Conservation (phyloP, 768 basidiomycete genomes). For the Harrya chromipes region DNA sequence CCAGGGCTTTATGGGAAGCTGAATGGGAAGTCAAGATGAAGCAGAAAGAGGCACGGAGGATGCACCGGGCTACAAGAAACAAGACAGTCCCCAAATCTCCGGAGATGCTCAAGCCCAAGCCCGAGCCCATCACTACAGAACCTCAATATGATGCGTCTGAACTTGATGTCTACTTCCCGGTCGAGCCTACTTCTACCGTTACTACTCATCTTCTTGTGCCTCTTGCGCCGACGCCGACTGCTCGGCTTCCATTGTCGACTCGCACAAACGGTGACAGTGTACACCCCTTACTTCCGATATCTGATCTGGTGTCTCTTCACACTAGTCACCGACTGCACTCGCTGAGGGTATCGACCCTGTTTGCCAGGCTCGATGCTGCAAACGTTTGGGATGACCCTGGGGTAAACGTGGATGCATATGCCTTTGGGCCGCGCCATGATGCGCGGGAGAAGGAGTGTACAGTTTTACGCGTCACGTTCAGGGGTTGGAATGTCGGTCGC, state of each 20-base stretch:
- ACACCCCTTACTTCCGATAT: conserved; percentile 50
- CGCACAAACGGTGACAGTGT: conserved; percentile 10
- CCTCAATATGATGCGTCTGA: conserved; percentile 33
- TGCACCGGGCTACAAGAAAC: conserved; percentile 23
- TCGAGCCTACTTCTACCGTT: conserved; percentile 35
- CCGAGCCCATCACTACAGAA: conserved; percentile 2
- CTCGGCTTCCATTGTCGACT: conserved; percentile 55
- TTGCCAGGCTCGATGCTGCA: conserved; percentile 66
- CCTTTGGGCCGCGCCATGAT: conserved; percentile 45
- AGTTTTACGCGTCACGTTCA: conserved; percentile 64
- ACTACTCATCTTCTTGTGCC: conserved; percentile 73
- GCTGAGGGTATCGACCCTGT: conserved; percentile 62
- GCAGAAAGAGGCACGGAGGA: conserved; percentile 37
- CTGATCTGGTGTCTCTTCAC: conserved; percentile 51
- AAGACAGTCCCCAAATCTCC: conserved; percentile 18
- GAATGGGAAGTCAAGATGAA: conserved; percentile 62
- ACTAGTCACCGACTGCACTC: conserved; percentile 52
- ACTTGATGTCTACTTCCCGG: conserved; percentile 63
- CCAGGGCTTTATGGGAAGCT: conserved; percentile 69
- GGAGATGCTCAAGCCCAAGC: conserved; percentile 30
- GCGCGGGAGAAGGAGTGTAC: conserved; percentile 54
- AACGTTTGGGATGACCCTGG: conserved; percentile 55
- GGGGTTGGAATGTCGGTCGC: conserved; percentile 66
- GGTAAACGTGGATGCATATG: conserved; percentile 55
- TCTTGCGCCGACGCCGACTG: conserved; percentile 69